Conservation (phyloP, 176 grass and related monocot species). For the Triticum monococcum region DNA sequence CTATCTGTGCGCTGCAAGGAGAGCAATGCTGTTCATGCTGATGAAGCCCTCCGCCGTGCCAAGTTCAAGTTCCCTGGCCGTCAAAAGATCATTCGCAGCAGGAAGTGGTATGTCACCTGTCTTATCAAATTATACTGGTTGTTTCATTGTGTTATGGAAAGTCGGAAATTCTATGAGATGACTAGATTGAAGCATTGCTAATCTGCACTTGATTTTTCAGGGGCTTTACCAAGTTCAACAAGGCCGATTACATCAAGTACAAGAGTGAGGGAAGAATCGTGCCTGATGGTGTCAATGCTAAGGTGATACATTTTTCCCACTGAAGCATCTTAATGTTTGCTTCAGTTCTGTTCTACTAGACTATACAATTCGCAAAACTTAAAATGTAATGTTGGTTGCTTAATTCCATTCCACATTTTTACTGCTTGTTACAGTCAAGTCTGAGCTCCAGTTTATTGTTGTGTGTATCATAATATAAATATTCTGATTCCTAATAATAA, state of each 20-base stretch:
- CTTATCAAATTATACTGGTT: neutral
- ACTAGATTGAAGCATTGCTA: neutral
- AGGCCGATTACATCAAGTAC: conserved; percentile 28
- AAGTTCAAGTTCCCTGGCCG: conserved; percentile 55
- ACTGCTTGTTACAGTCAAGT: neutral
- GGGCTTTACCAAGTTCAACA: conserved; percentile 36
- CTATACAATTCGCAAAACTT: neutral
- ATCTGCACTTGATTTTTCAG: neutral
- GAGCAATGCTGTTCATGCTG: conserved; percentile 32
- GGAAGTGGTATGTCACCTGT: conserved; percentile 23
- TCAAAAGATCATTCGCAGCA: conserved; percentile 39
- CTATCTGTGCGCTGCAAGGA: conserved; percentile 50
- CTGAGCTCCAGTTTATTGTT: neutral
- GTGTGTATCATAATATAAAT: neutral
- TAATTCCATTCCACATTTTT: neutral
- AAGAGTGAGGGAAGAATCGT: conserved; percentile 37
- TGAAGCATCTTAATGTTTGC: neutral
- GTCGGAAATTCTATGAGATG: neutral
- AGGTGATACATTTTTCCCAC: neutral
- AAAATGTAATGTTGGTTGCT: neutral
- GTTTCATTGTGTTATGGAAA: neutral
- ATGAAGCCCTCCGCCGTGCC: conserved; percentile 38
- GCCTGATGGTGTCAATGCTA: conserved; percentile 25
- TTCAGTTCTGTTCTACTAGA: neutral
- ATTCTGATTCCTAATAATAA: neutral